Base-by-base conservation (phyloP, 495 filamentous ascomycete genomes). In the Aspergillus coremiiformis region DNA sequence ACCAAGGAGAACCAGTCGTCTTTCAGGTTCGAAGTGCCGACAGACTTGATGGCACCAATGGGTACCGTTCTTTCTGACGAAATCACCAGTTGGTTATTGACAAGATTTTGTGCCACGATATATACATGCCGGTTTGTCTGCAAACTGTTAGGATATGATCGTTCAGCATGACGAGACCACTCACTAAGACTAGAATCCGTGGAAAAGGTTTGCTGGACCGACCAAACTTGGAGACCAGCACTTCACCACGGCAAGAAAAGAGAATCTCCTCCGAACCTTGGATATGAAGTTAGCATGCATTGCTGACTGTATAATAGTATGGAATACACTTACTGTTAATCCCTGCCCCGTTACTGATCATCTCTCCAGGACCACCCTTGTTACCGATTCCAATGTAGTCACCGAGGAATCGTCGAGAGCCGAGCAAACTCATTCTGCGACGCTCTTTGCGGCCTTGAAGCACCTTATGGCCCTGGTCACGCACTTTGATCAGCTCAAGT, bases 1-100 rank as follows among this genome's bases (percentile, higher is more conserved):
- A 92, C 86, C 44, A 99, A 66, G 0, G 91, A 87, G 63, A 97
- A 95, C 94, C 94, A 99, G 69, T 97, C 94, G 57, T 99, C 94
- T 55, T 85, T 87, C 47, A 86, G 68, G 27, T 77, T 88, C 3
- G 90, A 93, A 9, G 82, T 72, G 59, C 88, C 79, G 55, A 96
- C 76, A 57, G 83, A 87, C 65, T 91, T 94, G 68, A 99, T 89
- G 19, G 89, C 81, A 17, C 90, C 89, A 21, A 97, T 57, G 0
- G 90, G 82, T 41, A 96, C 81, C 7, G 84, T 84, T 33, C 86
- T 79, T 66, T 99, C 94, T 0, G 89, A 76, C 0, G 82, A 74
- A 55, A 96, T 94, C 52, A 83, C 75, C 8, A 89, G 68, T 62
- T 95, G 86, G 54, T 86, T 82, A 61, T 95, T 90, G 47, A 88